phyloP scores from a whole-genome alignment of 1,139 yeast species.

The Zygosaccharomyces pseudobailii region DNA sequence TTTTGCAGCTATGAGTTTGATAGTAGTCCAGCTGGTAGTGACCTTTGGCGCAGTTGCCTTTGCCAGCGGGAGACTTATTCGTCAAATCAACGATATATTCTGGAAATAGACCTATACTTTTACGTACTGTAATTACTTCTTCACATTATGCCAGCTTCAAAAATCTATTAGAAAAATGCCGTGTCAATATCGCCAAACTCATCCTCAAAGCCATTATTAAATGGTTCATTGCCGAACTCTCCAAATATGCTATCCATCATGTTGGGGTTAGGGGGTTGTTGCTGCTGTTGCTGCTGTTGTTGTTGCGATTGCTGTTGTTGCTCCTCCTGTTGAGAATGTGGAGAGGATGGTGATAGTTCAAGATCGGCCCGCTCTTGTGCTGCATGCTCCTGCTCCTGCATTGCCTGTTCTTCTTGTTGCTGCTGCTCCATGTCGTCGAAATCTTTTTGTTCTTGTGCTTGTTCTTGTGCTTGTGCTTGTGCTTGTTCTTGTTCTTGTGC shows the following conservation, averaged over 20 bases:
- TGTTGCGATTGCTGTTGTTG: background rate
- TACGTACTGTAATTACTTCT: background rate
- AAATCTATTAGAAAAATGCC: conserved; percentile 28
- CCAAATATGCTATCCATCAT: conserved; percentile 24
- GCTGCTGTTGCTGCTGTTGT: conserved; percentile 11
- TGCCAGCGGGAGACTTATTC: conserved; percentile 59
- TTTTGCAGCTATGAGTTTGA: conserved; percentile 71
- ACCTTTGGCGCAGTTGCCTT: conserved; percentile 59
- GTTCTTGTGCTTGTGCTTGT: no score
- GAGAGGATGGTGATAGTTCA: no score
- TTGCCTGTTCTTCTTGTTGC: conserved; percentile 3
- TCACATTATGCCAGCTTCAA: background rate
- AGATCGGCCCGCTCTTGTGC: background rate
- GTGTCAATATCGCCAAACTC: conserved; percentile 35
- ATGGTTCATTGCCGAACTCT: conserved; percentile 31
- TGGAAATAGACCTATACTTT: conserved; percentile 37
- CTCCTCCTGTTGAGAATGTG: no score
- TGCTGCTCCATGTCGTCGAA: background rate
- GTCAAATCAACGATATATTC: conserved; percentile 65
- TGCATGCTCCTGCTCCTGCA: conserved; percentile 1
- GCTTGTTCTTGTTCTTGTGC: no score
- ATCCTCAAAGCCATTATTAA: conserved; percentile 31
- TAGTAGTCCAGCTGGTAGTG: conserved; percentile 58
- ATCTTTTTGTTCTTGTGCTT: background rate
- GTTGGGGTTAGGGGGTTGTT: conserved; percentile 8